These are phyloP conservation scores for Citrullus mucosospermus DNA, from an alignment of 306 rosid genomes.

Conservation along the genomic window DNA sequence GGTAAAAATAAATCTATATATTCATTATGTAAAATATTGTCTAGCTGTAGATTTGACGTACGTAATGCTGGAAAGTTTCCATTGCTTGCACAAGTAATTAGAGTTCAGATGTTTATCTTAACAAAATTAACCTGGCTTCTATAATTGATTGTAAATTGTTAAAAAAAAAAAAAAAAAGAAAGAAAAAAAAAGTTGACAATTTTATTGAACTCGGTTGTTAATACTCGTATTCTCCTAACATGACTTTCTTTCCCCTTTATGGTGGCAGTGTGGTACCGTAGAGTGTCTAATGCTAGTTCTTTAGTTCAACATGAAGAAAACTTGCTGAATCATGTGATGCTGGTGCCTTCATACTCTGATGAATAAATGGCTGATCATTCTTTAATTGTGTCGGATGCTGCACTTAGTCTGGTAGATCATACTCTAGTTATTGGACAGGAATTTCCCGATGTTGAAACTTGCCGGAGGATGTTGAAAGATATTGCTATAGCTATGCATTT, in stretches of 20 bases:
- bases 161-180: not conserved
- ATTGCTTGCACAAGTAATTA: not conserved
- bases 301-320: not conserved
- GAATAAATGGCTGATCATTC: conserved; percentile 63
- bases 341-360: conserved; percentile 15
- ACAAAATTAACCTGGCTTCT: not conserved
- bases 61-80: not conserved
- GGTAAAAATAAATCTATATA: not conserved
- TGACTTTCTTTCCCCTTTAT: not conserved
- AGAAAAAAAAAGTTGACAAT: not conserved
- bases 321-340: not conserved
- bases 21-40: not conserved
- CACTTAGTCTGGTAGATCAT: conserved; percentile 31
- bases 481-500: conserved; percentile 92
- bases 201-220: not conserved
- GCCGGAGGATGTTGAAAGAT: conserved; percentile 91
- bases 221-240: not conserved
- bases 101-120: not conserved
- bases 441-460: conserved; percentile 93
- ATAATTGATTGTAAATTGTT: not conserved
- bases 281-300: not conserved
- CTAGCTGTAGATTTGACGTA: not conserved
- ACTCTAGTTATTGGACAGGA: conserved; percentile 80
- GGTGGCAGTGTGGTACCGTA: not conserved
- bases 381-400: conserved; percentile 27